Evolutionary conservation across 2,329 filamentous ascomycete genomes (phyloP), one percentile per base, ranked within the genome.

Genomic region (Neocucurbitaria cava): DNA sequence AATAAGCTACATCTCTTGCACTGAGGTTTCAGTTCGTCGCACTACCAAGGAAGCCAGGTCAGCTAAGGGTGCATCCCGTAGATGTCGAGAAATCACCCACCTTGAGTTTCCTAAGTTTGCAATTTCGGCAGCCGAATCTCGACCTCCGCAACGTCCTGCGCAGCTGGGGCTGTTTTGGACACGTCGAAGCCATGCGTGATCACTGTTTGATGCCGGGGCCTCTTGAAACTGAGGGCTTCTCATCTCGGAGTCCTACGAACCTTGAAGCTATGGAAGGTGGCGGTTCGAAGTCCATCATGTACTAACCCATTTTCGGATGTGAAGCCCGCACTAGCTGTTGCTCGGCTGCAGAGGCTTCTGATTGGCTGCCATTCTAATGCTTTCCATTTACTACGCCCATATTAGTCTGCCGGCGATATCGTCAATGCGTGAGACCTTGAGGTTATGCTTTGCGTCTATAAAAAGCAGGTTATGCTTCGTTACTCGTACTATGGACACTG

Each of bases 41-140:
- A 46, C 43, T 46, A 23, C 43, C 43, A 28, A 46, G 15, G 5
- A 23, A 8, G 13, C 5, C 31, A 5, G 10, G 31, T 46, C 18
- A 46, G 43, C 43, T 35, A 15, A 13, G 6, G 20, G 31, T 18
- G 5, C 2, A n/a, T 20, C 23, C n/a, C 21, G 15, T 23, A 46
- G 42, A 17, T 7, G 9, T n/a, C 26, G n/a, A 26, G 5, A 21
- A 31, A 20, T n/a, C 18, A 20, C 43, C 26, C 17, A 46, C 43
- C 26, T 46, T 46, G 26, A 46, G 26, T 46, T 46, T 46, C 23
- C 43, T 33, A 11, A 46, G 26, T 33, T 46, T 46, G 43, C 43
- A 46, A 21, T 46, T 46, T 21, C 43, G 43, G 43, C 43, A 46
- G 43, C 43, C 43, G 18, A 33, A 46, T 46, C 43, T 46, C 24